phyloP scores from a whole-genome alignment of 345 rosid species.

The Eucalyptus leucophloia region DNA sequence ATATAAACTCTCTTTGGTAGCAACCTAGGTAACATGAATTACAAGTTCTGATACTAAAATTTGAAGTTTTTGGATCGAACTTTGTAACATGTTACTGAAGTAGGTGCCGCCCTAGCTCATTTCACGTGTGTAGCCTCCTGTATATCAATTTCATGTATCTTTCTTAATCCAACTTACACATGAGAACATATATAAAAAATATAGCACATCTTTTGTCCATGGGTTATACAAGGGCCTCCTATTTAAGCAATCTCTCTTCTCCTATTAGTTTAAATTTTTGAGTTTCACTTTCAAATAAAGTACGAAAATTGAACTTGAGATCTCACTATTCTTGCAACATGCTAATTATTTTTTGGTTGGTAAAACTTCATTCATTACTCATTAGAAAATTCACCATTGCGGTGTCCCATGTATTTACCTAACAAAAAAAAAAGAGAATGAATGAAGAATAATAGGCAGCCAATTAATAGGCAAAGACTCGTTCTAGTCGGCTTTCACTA shows the following conservation, averaged over 20 bases:
- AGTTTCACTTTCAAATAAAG: neutral
- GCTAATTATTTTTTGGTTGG: neutral
- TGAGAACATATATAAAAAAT: neutral
- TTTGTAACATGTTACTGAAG: neutral
- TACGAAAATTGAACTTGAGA: neutral
- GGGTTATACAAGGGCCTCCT: neutral
- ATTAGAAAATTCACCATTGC: too few species aligned
- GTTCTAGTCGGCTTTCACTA: too few species aligned
- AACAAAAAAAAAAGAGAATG: too few species aligned
- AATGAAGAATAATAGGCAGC: too few species aligned
- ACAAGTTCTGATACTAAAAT: neutral
- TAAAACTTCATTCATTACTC: too few species aligned
- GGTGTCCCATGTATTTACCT: too few species aligned
- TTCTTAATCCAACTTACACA: neutral
- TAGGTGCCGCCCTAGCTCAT: neutral
- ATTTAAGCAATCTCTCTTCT: neutral
- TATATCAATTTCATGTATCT: neutral
- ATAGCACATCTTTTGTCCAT: neutral
- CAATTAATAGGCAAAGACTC: too few species aligned
- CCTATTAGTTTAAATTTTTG: neutral
- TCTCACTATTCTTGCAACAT: neutral
- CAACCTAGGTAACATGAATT: neutral
- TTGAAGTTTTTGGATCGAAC: neutral
- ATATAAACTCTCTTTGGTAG: neutral
- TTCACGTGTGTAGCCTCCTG: neutral